These are phyloP conservation scores for Exophiala mesophila DNA, from an alignment of 2,329 filamentous ascomycete genomes.

Conservation along the genomic window DNA sequence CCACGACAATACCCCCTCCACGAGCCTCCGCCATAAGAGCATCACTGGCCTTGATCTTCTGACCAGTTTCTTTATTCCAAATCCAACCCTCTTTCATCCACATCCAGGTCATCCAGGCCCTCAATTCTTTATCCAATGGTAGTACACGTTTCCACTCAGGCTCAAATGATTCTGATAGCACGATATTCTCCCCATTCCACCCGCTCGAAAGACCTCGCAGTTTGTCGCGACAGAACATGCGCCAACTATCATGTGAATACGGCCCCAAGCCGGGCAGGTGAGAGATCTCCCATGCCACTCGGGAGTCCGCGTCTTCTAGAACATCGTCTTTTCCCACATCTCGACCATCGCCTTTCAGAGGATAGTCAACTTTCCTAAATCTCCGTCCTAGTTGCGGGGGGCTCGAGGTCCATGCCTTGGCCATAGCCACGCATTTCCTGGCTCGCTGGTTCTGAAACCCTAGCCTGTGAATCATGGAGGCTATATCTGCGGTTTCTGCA, in stretches of 20 bases:
- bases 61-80: slow-evolving; percentile 70
- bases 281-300: slow-evolving; percentile 72
- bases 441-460: slow-evolving; percentile 68
- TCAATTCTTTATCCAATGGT: slow-evolving; percentile 76
- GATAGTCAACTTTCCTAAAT: slow-evolving; percentile 55
- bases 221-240: slow-evolving; percentile 84
- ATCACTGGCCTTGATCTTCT: slow-evolving; percentile 37
- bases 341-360: slow-evolving; percentile 45
- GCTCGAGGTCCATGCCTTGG: slow-evolving; percentile 59
- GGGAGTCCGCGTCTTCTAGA: slow-evolving; percentile 45
- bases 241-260: slow-evolving; percentile 85
- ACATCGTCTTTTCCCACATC: slow-evolving; percentile 46
- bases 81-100: slow-evolving; percentile 82
- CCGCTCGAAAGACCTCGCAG: slow-evolving; percentile 61
- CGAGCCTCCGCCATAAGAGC: slow-evolving; percentile 36
- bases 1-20: slow-evolving; percentile 39
- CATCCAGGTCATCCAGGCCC: slow-evolving; percentile 82
- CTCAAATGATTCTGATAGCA: slow-evolving; percentile 51
- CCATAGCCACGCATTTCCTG: slow-evolving; percentile 63
- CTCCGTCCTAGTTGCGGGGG: slow-evolving; percentile 58
- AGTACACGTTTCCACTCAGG: slow-evolving; percentile 88
- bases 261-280: slow-evolving; percentile 71
- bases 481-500: slow-evolving; percentile 53
- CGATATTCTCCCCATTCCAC: slow-evolving; percentile 57
- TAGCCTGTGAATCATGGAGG: slow-evolving; percentile 61